Base-by-base conservation (phyloP, 176 grass and related monocot species). In the Musa itinerans region DNA sequence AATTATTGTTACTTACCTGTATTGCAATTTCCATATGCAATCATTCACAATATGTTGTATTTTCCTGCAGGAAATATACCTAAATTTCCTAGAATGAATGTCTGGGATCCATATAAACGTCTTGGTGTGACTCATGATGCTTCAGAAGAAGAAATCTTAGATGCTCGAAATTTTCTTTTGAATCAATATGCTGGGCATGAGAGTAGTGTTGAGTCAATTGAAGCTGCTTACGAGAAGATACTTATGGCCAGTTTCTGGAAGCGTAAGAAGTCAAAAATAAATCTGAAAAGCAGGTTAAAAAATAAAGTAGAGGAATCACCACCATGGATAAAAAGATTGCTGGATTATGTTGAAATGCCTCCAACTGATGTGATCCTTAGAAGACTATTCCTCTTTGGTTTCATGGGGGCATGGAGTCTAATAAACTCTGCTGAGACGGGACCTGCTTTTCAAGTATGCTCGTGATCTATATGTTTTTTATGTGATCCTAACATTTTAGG, bases 151-250 rank as follows among this genome's bases (percentile, higher is more conserved):
- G 96, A 99, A 80, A 94, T 99, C 43, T 77, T 81, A 53, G 64
- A 89, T n/a, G 96, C 90, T 0, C 84, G 89, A 50, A 89, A 92
- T 79, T 99, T 94, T 48, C 96, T 99, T 71, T 34, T 89, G 68
- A 66, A 84, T 54, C 91, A 99, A 77, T 89, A 91, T 84, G 84
- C 78, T 21, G 96, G 84, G 34, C 88, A 99, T 8, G 96, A 99
- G 58, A 72, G 82, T 10, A 99, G 91, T 76, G 80, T 83, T 58
- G 96, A 99, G 76, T 86, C 89, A 63, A 88, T 99, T 65, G 96
- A 99, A 85, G 79, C 83, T 81, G 96, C 91, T 63, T 99, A 94
- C 26, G 96, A 99, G 81, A 99, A 88, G 79, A 95, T 99, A 87
- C 81, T 95, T 77, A 89, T 99, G 86, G 91, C 93, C 80, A 94